Evolutionary conservation across 2,329 filamentous ascomycete genomes (phyloP), one percentile per base, ranked within the genome.

Genomic region (Penicillium sp.): DNA sequence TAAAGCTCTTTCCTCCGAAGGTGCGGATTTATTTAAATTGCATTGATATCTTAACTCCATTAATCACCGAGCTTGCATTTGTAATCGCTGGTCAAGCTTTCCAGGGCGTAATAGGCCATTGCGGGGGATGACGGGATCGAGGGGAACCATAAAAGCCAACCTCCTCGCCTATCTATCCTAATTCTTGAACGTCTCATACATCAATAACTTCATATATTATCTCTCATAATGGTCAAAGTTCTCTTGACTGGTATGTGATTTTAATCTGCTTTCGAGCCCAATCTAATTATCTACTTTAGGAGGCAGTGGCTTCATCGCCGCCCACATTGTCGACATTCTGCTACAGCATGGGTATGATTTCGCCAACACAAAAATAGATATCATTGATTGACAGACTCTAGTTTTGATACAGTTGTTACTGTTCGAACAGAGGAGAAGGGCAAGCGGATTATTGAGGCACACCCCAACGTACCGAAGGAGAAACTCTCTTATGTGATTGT

Each of bases 401-500:
- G 81, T 38, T 83, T 85, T 61, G 81, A 81, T 21, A 82, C 85
- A 12, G 83, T 87, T 9, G 83, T 83, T 7, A 87, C 83, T 13
- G 85, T 86, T 23, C 77, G 85, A 52, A 84, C 81, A 0, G 77
- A 83, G 58, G 79, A 81, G 35, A 87, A 87, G 68, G 85, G 82
- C 39, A 76, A 84, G 60, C 82, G 79, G 65, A 86, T 87, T 65
- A 78, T 82, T 55, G 74, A 78, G 21, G 79, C 78, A 21, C 79
- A 85, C 64, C 76, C 79, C 42, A 72, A 68, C 29, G 72, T 75
- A 8, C 75, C 80, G 2, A 80, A 82, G 54, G 80, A 81, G 53
- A 82, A 83, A 67, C 77, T 89, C 32, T 81, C 81, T 55, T 88
- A 86, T 66, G 80, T 76, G 35, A 82, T 93, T 56, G 88, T 95